Evolutionary conservation across 2,329 filamentous ascomycete genomes (phyloP), one percentile per base, ranked within the genome.

Genomic region (Scedosporium apiospermum): DNA sequence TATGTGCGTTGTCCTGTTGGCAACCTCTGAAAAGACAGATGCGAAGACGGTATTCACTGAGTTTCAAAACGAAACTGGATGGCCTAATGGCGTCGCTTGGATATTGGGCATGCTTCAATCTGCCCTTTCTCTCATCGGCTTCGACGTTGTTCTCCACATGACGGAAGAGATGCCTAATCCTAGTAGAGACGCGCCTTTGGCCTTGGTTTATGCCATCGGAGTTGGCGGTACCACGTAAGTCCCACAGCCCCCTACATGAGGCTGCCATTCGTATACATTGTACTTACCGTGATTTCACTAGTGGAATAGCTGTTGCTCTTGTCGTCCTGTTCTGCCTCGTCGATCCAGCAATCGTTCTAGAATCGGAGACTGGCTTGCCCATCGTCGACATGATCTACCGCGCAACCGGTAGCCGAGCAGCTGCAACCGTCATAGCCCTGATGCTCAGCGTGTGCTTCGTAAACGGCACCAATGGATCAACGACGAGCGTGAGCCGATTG

Each of bases 31-130:
- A 42, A 78, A 82, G 57, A 77, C 76, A 6, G 68, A 71, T 41
- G 74, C 76, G 6, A 65, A 68, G 14, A 79, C 74, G 64, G 77
- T 80, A 10, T 81, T 80, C 63, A 69, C 73, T 5, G 69, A 75
- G 12, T 80, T 79, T 61, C 67, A 68, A n/a, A 81, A 81, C 65
- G 71, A 73, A 41, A 77, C 75, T 1, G 76, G 76, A 2, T 80
- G 78, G 78, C 69, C 73, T 1, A 75, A 79, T 58, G 79, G 78
- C 1, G 69, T 80, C 16, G 71, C 78, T 0, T 81, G 78, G 78
- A 73, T 80, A 14, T 67, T 81, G 1, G 78, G 78, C 0, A 69
- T 81, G 2, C 68, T 81, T 1, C 78, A 77, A 66, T 74, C 70
- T 0, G 71, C 71, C 0, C 62, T 74, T 0, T 71, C 70, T 16